Conservation (phyloP, 2,329 filamentous ascomycete species). For the Paracamarosporium sp. region DNA sequence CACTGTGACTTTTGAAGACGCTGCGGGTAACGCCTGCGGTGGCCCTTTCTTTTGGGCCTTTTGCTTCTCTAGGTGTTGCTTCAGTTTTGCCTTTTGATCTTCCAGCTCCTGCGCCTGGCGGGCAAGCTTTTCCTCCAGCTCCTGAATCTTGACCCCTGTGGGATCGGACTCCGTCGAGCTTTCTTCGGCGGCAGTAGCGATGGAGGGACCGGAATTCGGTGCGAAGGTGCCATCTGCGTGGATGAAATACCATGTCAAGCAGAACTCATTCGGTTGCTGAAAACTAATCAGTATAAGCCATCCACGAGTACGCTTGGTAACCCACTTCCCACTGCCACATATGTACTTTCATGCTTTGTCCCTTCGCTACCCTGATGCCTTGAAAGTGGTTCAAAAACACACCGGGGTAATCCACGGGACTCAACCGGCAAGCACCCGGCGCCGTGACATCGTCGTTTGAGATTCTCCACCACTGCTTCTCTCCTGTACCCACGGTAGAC, state of each 20-base stretch:
- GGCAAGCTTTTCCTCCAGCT: background rate
- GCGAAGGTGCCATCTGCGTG: background rate
- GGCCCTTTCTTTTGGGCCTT: background rate
- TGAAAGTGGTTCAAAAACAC: conserved; percentile 1
- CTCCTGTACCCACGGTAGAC: background rate
- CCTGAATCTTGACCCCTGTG: background rate
- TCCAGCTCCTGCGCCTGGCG: background rate
- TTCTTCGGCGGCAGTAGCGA: background rate
- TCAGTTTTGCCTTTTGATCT: background rate
- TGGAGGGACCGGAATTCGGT: background rate
- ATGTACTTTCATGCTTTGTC: conserved; percentile 1
- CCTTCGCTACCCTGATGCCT: background rate
- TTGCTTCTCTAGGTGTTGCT: background rate
- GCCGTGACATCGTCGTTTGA: background rate
- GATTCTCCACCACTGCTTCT: background rate
- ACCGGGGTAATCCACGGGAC: background rate
- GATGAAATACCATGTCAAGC: conserved; percentile 1
- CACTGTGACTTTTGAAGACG: background rate
- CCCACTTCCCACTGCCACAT: conserved; percentile 1
- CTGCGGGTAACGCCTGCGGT: background rate
- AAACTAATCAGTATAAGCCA: background rate
- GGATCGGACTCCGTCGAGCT: background rate
- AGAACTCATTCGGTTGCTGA: background rate
- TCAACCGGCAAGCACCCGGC: background rate
- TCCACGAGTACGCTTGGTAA: background rate